Evolutionary conservation across 495 filamentous ascomycete genomes (phyloP).

Genomic region (Xylaria grammica): DNA sequence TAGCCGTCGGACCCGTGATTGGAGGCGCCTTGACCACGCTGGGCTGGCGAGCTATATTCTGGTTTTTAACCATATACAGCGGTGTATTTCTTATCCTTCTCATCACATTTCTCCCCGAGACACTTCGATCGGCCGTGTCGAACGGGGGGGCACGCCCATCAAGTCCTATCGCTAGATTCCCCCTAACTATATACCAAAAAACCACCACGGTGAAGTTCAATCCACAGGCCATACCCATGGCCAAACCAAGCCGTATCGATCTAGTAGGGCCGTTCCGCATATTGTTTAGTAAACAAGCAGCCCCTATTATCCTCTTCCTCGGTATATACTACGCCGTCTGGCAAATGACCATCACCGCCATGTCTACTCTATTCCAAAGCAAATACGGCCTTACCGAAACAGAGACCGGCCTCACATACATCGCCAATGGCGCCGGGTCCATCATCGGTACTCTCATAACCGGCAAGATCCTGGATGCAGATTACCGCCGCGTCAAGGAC

Average conservation of each 20-base stretch:
- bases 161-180: conserved; percentile 36
- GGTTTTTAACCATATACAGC: conserved; percentile 57
- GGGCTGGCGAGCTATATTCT: conserved; percentile 64
- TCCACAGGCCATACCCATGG: conserved; percentile 17
- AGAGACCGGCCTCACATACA: conserved; percentile 55
- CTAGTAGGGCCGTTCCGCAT: conserved; percentile 49
- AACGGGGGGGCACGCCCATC: conserved; percentile 50
- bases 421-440: conserved; percentile 56
- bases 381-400: conserved; percentile 50
- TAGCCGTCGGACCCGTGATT: conserved; percentile 59
- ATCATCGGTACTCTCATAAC: conserved; percentile 54
- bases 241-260: conserved; percentile 38
- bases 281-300: conserved; percentile 45
- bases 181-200: conserved; percentile 43
- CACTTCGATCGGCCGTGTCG: conserved; percentile 55
- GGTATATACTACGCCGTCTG: conserved; percentile 59
- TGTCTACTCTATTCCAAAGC: conserved; percentile 54
- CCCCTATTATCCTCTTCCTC: conserved; percentile 55
- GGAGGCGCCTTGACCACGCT: conserved; percentile 57
- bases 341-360: conserved; percentile 61
- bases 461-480: conserved; percentile 48
- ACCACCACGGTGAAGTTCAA: conserved; percentile 30
- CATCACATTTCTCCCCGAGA: conserved; percentile 57
- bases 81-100: conserved; percentile 49
- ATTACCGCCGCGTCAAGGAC: conserved; percentile 46